Evolutionary conservation across 768 basidiomycete species (phyloP).

Genomic region (Dentipellis fragilis): DNA sequence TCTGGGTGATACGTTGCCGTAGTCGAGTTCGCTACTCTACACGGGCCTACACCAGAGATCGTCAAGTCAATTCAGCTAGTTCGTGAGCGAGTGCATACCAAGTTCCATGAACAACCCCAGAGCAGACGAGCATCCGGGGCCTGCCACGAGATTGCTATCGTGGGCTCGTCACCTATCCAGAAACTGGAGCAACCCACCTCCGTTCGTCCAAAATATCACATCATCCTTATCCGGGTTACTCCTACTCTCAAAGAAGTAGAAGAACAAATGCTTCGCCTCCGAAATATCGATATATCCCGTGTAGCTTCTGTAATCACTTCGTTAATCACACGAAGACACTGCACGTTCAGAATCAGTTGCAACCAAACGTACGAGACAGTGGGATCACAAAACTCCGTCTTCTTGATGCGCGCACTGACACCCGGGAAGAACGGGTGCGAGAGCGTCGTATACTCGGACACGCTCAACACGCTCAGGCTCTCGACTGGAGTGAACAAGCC

Average conservation of each 20-base stretch:
- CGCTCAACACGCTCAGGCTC: slow-evolving; percentile 12
- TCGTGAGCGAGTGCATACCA: slow-evolving; percentile 18
- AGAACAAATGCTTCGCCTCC: slow-evolving; percentile 56
- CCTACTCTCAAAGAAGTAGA: slow-evolving; percentile 50
- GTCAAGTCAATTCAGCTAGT: not conserved
- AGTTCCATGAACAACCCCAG: slow-evolving; percentile 38
- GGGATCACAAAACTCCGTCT: slow-evolving; percentile 30
- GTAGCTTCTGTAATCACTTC: slow-evolving; percentile 30
- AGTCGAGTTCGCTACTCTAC: slow-evolving; percentile 43
- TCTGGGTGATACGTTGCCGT: slow-evolving; percentile 42
- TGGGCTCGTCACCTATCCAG: not conserved
- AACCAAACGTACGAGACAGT: not conserved
- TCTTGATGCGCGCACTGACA: slow-evolving; percentile 33
- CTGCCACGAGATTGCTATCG: slow-evolving; percentile 1
- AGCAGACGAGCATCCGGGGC: slow-evolving; percentile 19
- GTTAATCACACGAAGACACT: not conserved
- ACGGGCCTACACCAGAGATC: slow-evolving; percentile 29
- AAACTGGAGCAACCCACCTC: slow-evolving; percentile 17
- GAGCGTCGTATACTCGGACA: slow-evolving; percentile 27
- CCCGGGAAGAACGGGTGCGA: slow-evolving; percentile 35
- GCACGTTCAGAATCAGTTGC: not conserved
- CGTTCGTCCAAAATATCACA: slow-evolving; percentile 28
- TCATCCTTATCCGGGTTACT: slow-evolving; percentile 21
- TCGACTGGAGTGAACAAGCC: slow-evolving; percentile 5
- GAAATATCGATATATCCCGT: slow-evolving; percentile 63